Evolutionary conservation across 371 early-diverging fungal genomes (phyloP).

Genomic region (Lichtheimia hyalospora): DNA sequence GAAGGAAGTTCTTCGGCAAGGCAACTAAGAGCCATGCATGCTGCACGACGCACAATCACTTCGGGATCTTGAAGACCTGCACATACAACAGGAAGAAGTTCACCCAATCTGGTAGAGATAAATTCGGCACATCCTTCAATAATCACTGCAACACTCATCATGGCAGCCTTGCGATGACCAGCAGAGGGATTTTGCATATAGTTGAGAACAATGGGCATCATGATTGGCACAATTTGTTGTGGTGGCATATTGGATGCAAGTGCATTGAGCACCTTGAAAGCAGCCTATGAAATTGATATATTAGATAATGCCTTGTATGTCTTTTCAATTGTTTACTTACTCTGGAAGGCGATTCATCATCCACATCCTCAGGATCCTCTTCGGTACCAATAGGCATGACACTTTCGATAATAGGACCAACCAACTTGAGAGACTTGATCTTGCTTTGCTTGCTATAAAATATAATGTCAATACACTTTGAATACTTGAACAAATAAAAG

Average conservation of each 20-base stretch:
- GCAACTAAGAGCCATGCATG: conserved; percentile 82
- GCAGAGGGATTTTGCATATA: conserved; percentile 76
- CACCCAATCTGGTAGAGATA: conserved; percentile 67
- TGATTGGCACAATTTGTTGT: conserved; percentile 80
- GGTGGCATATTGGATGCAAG: conserved; percentile 82
- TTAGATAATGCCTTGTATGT: background rate
- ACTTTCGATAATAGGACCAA: conserved; percentile 68
- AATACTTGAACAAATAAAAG: background rate
- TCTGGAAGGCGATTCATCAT: conserved; percentile 78
- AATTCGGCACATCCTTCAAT: conserved; percentile 88
- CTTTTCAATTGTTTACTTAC: conserved; percentile 9
- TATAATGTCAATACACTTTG: background rate
- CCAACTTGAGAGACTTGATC: conserved; percentile 75
- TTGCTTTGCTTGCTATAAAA: conserved; percentile 64
- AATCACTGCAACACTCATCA: conserved; percentile 81
- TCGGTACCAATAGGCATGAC: conserved; percentile 82
- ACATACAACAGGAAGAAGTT: conserved; percentile 71
- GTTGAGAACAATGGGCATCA: conserved; percentile 65
- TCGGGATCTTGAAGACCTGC: conserved; percentile 79
- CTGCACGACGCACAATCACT: conserved; percentile 74
- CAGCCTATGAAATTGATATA: conserved; percentile 27
- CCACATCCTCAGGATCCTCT: conserved; percentile 77
- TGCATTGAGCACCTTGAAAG: conserved; percentile 69
- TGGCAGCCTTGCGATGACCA: conserved; percentile 75
- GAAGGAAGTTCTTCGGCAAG: conserved; percentile 79